Evolutionary conservation across 371 early-diverging fungal species (phyloP), one percentile per base, ranked within the genome.

Genomic region (Apophysomyces variabilis): DNA sequence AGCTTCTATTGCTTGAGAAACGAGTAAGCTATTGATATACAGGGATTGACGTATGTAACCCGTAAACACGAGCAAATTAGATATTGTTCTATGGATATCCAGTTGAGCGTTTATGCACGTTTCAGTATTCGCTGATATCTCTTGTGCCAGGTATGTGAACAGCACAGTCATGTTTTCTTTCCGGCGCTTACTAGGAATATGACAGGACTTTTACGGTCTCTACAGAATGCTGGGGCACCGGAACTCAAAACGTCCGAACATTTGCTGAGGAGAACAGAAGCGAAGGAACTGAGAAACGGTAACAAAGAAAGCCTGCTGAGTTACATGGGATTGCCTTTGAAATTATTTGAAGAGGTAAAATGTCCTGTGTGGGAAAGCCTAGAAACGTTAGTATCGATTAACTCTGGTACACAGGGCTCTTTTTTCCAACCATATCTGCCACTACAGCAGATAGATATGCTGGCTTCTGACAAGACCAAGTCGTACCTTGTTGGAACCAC

Each of bases 351-450:
- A 57, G 83, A 89, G 75, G 90, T 88, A 54, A 44, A 67, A n/a
- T 26, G 18, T 60, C 60, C 7, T 1, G 44, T 26, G 36, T 18
- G 16, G n/a, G 11, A 32, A 56, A n/a, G 32, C 12, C 14, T 9
- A 16, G 26, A 43, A 50, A 58, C 45, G 39, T 16, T 26, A 7
- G 5, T 35, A 32, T 14, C 37, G 38, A 59, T n/a, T 38, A 26
- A 26, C 32, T 26, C 32, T 6, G 13, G n/a, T 54, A 61, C 7
- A 1, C 62, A 89, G 89, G 91, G 91, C 0, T 83, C 88, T 0
- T 92, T 93, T 58, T 92, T 92, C 66, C 94, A 92, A 62, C 94
- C 94, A 8, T 94, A 94, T 67, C 75, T 93, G 50, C 93, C 94
- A 11, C 75, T 94, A 9, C 94, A 94, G 66, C 94, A 94, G 69